Evolutionary conservation across 495 filamentous ascomycete species (phyloP).

Genomic region (Alectoria sarmentosa): DNA sequence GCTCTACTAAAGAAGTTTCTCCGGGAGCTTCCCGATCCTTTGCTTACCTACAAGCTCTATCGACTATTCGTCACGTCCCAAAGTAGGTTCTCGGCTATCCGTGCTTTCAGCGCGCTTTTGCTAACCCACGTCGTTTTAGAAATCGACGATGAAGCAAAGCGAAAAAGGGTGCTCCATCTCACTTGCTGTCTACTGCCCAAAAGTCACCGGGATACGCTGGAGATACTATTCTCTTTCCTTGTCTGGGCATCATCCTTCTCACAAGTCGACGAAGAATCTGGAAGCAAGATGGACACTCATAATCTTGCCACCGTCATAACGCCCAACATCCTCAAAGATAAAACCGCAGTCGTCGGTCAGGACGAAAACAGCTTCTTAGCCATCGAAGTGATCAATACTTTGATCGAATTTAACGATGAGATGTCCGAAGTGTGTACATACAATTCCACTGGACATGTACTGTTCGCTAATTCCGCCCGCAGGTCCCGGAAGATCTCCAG

Average conservation of each 20-base stretch:
- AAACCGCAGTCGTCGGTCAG: conserved; percentile 56
- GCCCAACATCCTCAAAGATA: conserved; percentile 79
- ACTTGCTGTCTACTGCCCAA: conserved; percentile 93
- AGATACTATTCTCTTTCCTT: conserved; percentile 92
- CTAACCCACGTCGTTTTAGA: conserved; percentile 43
- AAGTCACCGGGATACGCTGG: conserved; percentile 84
- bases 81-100: conserved; percentile 45
- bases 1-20: conserved; percentile 95
- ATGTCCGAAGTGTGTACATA: conserved; percentile 82
- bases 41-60: conserved; percentile 93
- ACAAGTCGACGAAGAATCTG: conserved; percentile 82
- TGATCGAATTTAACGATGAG: conserved; percentile 88
- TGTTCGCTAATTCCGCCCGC: conserved; percentile 27
- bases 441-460: conserved; percentile 4
- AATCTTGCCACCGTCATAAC: conserved; percentile 98
- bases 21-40: conserved; percentile 86
- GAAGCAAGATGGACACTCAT: conserved; percentile 98
- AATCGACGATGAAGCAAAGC: conserved; percentile 76
- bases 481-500: conserved; percentile 91
- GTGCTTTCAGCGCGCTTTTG: conserved; percentile 6
- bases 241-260: conserved; percentile 98
- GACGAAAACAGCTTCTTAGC: conserved; percentile 85
- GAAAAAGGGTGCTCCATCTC: conserved; percentile 78
- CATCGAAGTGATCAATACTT: conserved; percentile 80
- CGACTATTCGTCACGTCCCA: conserved; percentile 83